A percentile compares a stretch with the other conserved stretches of the same genome.
Conservation (phyloP, 805 yeast genomes). For the Grigorovia yakushimaensis region DNA sequence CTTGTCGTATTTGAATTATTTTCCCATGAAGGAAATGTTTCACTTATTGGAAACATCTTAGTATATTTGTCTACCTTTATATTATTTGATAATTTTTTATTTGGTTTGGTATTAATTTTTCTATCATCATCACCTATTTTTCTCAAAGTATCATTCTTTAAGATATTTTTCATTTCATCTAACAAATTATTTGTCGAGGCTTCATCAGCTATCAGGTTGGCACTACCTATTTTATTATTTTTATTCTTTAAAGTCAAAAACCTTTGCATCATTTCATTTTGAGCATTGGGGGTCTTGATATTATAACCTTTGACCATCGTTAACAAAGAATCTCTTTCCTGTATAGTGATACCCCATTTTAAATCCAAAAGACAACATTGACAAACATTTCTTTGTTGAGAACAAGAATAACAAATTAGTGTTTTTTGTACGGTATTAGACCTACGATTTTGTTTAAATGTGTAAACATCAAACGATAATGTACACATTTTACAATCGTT, state of each 20-base stretch:
- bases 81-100: background rate
- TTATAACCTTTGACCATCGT: conserved; percentile 51
- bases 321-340: conserved; percentile 70
- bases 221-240: conserved; percentile 34
- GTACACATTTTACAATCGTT: conserved; percentile 82
- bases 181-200: conserved; percentile 40
- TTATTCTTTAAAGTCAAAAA: conserved; percentile 41
- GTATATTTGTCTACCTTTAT: conserved; percentile 31
- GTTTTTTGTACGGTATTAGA: conserved; percentile 43
- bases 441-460: conserved; percentile 38
- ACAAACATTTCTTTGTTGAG: conserved; percentile 72
- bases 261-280: conserved; percentile 44
- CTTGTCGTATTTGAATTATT: too few relatives aligned
- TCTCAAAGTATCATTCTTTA: background rate
- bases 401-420: conserved; percentile 68
- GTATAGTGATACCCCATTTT: conserved; percentile 69
- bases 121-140: background rate
- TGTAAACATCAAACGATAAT: conserved; percentile 69
- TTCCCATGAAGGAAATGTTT: conserved; percentile 31
- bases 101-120: background rate
- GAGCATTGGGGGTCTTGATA: conserved; percentile 33
- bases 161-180: conserved; percentile 28
- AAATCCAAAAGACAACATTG: conserved; percentile 82
- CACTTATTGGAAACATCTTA: conserved; percentile 61
- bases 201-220: conserved; percentile 23